phyloP scores from a whole-genome alignment of 345 rosid genomes.

The Melastoma malabathricum region DNA sequence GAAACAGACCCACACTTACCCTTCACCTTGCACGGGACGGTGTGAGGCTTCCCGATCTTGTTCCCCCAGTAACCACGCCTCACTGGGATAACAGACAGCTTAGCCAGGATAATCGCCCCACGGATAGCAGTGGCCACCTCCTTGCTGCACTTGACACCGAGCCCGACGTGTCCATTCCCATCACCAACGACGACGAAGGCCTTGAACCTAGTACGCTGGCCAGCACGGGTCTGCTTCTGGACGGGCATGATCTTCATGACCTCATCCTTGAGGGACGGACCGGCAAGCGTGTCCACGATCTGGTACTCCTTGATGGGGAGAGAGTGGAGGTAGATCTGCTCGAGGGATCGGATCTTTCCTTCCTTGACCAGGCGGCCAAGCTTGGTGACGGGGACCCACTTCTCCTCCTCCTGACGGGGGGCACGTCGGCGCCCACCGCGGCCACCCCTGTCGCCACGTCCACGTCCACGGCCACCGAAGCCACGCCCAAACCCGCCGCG shows the following conservation, averaged over 20 bases:
- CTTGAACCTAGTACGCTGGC: conserved; percentile 66
- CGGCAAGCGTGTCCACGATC: conserved; percentile 59
- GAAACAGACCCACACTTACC: conserved; percentile 66
- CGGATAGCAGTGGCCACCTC: conserved; percentile 68
- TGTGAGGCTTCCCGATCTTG: conserved; percentile 63
- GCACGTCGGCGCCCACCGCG: conserved; percentile 66
- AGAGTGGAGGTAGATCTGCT: conserved; percentile 73
- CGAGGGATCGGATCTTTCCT: conserved; percentile 33
- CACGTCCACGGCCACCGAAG: conserved; percentile 40
- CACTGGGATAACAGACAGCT: conserved; percentile 55
- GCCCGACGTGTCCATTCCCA: conserved; percentile 50
- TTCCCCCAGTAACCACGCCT: conserved; percentile 78
- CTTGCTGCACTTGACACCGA: conserved; percentile 62
- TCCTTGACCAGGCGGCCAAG: conserved; percentile 67
- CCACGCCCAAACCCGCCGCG: conserved; percentile 44
- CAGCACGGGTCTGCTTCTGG: conserved; percentile 80
- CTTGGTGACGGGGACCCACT: conserved; percentile 85
- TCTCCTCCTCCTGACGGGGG: conserved; percentile 54
- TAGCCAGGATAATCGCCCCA: conserved; percentile 46
- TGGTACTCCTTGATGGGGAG: conserved; percentile 88
- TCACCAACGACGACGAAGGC: conserved; percentile 65
- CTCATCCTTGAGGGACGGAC: conserved; percentile 74
- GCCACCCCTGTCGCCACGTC: conserved; percentile 20
- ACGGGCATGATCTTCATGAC: conserved; percentile 94
- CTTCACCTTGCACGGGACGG: conserved; percentile 62